Percentiles rank a stretch among this genome's conserved stretches.
Evolutionary conservation across 768 basidiomycete species (phyloP).

Genomic region (Trametes elegans): DNA sequence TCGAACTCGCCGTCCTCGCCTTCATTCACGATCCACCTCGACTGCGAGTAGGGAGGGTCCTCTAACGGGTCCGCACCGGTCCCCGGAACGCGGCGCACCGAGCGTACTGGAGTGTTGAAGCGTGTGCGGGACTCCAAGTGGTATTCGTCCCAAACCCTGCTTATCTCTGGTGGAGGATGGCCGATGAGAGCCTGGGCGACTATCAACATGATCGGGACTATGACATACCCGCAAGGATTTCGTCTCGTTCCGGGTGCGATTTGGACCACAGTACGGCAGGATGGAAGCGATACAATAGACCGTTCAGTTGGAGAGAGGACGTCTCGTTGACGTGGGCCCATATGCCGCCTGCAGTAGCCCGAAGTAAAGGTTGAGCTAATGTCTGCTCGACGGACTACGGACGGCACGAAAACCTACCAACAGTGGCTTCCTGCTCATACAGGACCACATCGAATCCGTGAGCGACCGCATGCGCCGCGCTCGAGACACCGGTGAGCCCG

Average conservation of each 20-base stretch:
- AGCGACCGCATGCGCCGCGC: slow-evolving; percentile 48
- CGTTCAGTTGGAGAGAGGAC: slow-evolving; percentile 50
- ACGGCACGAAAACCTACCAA: slow-evolving; percentile 20
- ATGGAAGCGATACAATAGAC: slow-evolving; percentile 50
- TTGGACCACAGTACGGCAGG: slow-evolving; percentile 44
- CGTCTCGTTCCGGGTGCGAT: slow-evolving; percentile 46
- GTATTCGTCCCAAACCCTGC: slow-evolving; percentile 45
- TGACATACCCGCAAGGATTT: slow-evolving; percentile 43
- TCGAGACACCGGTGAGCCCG: slow-evolving; percentile 52
- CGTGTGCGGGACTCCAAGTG: slow-evolving; percentile 42
- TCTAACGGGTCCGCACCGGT: slow-evolving; percentile 16
- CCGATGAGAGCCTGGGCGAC: not conserved
- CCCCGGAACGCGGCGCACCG: slow-evolving; percentile 30
- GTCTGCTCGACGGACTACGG: too few relatives aligned
- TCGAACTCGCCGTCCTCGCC: slow-evolving; percentile 46
- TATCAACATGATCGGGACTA: not conserved
- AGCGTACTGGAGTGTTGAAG: slow-evolving; percentile 43
- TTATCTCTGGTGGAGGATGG: slow-evolving; percentile 23
- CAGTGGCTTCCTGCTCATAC: slow-evolving; percentile 35
- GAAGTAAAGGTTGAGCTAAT: not conserved
- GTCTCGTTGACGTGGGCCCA: slow-evolving; percentile 54
- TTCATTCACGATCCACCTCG: slow-evolving; percentile 48
- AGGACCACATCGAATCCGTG: slow-evolving; percentile 56
- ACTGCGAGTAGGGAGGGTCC: slow-evolving; percentile 1
- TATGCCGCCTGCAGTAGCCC: slow-evolving; percentile 39